Base-by-base conservation (phyloP, 164 flowering plant genomes). In the Stephania japonica region DNA sequence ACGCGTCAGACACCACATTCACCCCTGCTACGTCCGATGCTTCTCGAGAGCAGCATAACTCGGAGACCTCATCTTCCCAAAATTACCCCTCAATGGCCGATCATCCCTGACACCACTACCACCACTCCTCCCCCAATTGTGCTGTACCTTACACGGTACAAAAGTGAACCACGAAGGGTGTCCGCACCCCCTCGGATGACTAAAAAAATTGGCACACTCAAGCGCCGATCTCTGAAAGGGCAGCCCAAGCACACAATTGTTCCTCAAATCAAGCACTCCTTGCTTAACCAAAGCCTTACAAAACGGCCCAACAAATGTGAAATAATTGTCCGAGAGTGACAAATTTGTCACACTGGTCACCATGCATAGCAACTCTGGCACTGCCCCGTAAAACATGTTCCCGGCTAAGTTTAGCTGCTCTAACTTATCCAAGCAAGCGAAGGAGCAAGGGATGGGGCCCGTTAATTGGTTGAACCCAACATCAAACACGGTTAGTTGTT, bases 391-490 rank as follows among this genome's bases (percentile, higher is more conserved):
- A 3, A 89, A 77, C 71, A 43, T 12, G 71, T 89, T 89, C 0
- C 70, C 32, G 1, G 86, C 85, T 21, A 89, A 69, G 44, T 81
- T 86, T 24, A 89, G 78, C 26, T 53, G 64, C 75, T 83, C 75
- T 73, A 89, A 21, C 21, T 70, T 78, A 11, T 6, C 69, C 72
- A 89, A 64, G 70, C 89, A 84, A 2, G 73, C 87, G 7, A 87
- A 82, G 0, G 89, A 86, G 6, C 69, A 68, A 0, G 93, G 93
- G 0, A 89, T 73, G 4, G 86, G 85, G n/a, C 93, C 93, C 1
- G 85, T 85, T 26, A 89, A 67, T 21, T 0, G 5, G 67, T 89
- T 89, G 16, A 0, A 0, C 8, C 86, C 76, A n/a, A 61, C 87
- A 53, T 89, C 91, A 66, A 89, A 85, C 12, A 86, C 84, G 0